These are phyloP conservation scores for Xylaria grammica DNA, from an alignment of 495 filamentous ascomycete species.

Conservation along the genomic window DNA sequence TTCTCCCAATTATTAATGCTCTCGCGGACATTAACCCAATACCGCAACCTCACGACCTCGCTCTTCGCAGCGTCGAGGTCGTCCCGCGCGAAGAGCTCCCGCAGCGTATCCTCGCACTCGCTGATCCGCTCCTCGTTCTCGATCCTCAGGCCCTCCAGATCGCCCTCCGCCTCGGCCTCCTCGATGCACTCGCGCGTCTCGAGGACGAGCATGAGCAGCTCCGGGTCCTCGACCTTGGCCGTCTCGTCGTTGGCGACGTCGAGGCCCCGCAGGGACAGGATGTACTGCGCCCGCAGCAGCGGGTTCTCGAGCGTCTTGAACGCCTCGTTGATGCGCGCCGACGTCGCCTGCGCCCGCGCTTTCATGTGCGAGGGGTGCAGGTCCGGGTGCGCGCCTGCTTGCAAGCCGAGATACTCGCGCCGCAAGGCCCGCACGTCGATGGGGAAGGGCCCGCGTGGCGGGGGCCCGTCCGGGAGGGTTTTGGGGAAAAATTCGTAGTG, in stretches of 20 bases:
- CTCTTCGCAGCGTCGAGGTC: constrained; percentile 68
- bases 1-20: constrained; percentile 81
- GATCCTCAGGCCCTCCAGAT: constrained; percentile 61
- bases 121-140: constrained; percentile 72
- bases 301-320: constrained; percentile 82
- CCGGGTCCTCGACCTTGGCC: constrained; percentile 69
- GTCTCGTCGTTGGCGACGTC: constrained; percentile 80
- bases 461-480: constrained; percentile 80
- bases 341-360: constrained; percentile 70
- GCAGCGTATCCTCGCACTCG: constrained; percentile 63
- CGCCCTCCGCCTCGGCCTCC: constrained; percentile 68
- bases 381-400: constrained; percentile 83
- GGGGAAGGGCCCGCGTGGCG: constrained; percentile 75
- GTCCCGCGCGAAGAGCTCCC: constrained; percentile 64
- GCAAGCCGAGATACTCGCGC: constrained; percentile 83
- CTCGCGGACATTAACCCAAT: constrained; percentile 89
- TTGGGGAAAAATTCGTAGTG: constrained; percentile 89
- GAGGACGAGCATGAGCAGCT: constrained; percentile 84
- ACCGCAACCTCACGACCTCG: constrained; percentile 80
- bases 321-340: constrained; percentile 83
- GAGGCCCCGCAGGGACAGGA: constrained; percentile 71
- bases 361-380: constrained; percentile 45
- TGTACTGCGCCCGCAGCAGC: constrained; percentile 81
- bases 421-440: constrained; percentile 72
- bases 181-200: constrained; percentile 87